phyloP scores from a whole-genome alignment of 495 filamentous ascomycete genomes.

The Lentithecium fluviatile region DNA sequence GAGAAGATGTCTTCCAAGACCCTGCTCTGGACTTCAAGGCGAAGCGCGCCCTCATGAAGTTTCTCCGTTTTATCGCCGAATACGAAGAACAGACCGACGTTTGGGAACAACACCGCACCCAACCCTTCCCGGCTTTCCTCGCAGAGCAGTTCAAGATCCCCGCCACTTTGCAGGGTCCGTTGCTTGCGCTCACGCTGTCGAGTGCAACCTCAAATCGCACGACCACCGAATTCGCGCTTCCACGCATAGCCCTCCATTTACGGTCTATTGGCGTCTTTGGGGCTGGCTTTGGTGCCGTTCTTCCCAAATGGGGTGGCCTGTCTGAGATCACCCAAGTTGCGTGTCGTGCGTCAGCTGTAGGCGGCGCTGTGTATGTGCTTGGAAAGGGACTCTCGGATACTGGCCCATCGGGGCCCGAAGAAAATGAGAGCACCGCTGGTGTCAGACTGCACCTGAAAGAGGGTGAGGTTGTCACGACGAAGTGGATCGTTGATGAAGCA shows the following conservation, averaged over 20 bases:
- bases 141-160: slow-evolving; percentile 71
- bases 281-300: slow-evolving; percentile 77
- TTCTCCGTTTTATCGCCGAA: slow-evolving; percentile 72
- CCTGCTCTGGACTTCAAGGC: slow-evolving; percentile 67
- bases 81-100: slow-evolving; percentile 56
- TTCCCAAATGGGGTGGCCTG: slow-evolving; percentile 88
- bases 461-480: slow-evolving; percentile 59
- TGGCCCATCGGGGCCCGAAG: background rate
- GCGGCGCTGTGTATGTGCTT: slow-evolving; percentile 87
- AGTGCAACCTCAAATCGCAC: slow-evolving; percentile 57
- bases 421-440: background rate
- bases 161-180: slow-evolving; percentile 61
- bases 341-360: slow-evolving; percentile 88
- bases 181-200: slow-evolving; percentile 78
- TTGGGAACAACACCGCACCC: slow-evolving; percentile 50
- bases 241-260: slow-evolving; percentile 74
- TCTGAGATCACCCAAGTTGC: slow-evolving; percentile 92
- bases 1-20: slow-evolving; percentile 84
- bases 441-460: slow-evolving; percentile 57
- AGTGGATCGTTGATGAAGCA: slow-evolving; percentile 53
- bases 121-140: slow-evolving; percentile 64
- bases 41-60: slow-evolving; percentile 83
- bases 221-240: slow-evolving; percentile 62
- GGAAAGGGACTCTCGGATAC: slow-evolving; percentile 57
- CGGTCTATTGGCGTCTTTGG: slow-evolving; percentile 84